These are phyloP conservation scores for Thozetella sp. DNA, from an alignment of 495 filamentous ascomycete genomes.

Conservation along the genomic window DNA sequence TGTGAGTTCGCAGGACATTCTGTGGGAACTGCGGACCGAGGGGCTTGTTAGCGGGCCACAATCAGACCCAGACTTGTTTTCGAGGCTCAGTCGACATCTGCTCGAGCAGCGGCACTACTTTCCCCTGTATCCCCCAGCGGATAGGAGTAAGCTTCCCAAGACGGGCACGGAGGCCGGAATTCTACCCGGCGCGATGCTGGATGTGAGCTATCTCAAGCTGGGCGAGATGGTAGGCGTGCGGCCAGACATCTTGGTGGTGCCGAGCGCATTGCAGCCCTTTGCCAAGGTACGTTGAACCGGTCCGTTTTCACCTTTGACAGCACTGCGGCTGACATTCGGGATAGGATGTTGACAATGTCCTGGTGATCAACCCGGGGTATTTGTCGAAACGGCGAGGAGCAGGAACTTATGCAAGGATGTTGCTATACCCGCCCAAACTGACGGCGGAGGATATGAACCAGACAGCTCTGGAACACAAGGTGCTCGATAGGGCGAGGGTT, in stretches of 20 bases:
- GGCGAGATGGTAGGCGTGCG: conserved; percentile 85
- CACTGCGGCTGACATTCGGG: conserved; percentile 10
- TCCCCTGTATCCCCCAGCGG: conserved; percentile 80
- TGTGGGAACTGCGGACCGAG: conserved; percentile 77
- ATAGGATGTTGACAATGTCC: conserved; percentile 81
- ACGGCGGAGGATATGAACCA: conserved; percentile 57
- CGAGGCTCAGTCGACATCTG: conserved; percentile 69
- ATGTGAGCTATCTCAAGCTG: conserved; percentile 83
- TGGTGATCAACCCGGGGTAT: conserved; percentile 85
- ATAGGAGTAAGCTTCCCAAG: conserved; percentile 66
- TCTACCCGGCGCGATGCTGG: conserved; percentile 72
- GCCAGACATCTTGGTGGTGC: conserved; percentile 84
- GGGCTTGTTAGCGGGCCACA: conserved; percentile 64
- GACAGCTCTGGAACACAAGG: conserved; percentile 65
- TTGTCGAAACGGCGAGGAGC: conserved; percentile 80
- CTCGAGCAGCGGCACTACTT: conserved; percentile 89
- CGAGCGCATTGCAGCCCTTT: conserved; percentile 82
- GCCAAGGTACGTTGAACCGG: conserved; percentile 66
- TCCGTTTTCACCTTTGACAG: background rate
- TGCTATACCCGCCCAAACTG: conserved; percentile 63
- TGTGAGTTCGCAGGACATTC: conserved; percentile 79
- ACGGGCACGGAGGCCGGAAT: conserved; percentile 55
- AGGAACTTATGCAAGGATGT: conserved; percentile 80
- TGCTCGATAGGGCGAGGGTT: conserved; percentile 82
- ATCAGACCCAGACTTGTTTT: conserved; percentile 59